These are phyloP conservation scores for Amanita rubescens DNA, from an alignment of 768 basidiomycete genomes.

Conservation along the genomic window DNA sequence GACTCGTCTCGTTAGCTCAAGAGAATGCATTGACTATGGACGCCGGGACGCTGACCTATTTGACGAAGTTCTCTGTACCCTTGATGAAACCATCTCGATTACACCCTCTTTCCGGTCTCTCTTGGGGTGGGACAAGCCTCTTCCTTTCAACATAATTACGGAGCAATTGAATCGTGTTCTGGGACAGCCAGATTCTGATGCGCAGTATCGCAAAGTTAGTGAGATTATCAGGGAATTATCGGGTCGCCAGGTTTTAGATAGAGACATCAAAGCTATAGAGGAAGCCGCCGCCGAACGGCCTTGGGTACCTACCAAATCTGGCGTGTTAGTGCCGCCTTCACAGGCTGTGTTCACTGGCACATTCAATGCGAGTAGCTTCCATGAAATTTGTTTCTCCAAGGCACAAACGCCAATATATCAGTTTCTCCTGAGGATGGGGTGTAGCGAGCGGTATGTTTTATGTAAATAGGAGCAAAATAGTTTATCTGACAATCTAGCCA, in stretches of 20 bases:
- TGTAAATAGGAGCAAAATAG: background rate
- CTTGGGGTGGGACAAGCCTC: conserved; percentile 33
- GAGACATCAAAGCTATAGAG: conserved; percentile 13
- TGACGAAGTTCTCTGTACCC: conserved; percentile 29
- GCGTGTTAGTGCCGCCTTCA: background rate
- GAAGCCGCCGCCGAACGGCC: conserved; percentile 9
- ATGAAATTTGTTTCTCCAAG: conserved; percentile 16
- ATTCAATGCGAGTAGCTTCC: conserved; percentile 14
- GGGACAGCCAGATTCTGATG: conserved; percentile 3
- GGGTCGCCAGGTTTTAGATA: conserved; percentile 13
- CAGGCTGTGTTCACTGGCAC: conserved; percentile 4
- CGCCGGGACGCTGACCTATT: conserved; percentile 23
- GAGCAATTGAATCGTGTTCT: conserved; percentile 26
- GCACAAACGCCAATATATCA: conserved; percentile 11
- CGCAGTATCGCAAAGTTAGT: conserved; percentile 12
- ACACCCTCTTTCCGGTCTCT: conserved; percentile 21
- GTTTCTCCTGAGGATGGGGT: conserved; percentile 31
- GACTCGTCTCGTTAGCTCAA: conserved; percentile 22
- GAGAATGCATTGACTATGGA: conserved; percentile 24
- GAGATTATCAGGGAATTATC: conserved; percentile 27
- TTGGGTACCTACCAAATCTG: conserved; percentile 27
- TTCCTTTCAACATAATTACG: conserved; percentile 22
- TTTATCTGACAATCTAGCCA: conserved; percentile 8
- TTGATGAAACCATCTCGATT: conserved; percentile 19
- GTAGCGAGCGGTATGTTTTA: conserved; percentile 26